Evolutionary conservation across 495 filamentous ascomycete genomes (phyloP).

Genomic region (Hypoxylon rickii): DNA sequence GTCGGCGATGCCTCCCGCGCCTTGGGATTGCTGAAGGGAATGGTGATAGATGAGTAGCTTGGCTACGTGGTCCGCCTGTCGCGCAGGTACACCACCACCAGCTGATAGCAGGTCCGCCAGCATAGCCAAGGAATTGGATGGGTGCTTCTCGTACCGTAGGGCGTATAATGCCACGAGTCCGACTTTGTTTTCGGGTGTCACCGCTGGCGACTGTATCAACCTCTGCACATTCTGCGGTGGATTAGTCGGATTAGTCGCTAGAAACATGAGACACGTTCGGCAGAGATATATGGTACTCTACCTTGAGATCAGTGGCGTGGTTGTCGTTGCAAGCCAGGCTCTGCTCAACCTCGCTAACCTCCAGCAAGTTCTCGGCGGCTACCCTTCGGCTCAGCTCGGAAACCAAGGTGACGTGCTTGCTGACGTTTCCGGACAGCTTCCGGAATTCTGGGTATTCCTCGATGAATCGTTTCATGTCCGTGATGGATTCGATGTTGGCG

Average conservation of each 20-base stretch:
- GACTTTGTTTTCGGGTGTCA: slow-evolving; percentile 80
- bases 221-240: slow-evolving; percentile 73
- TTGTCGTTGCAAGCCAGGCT: slow-evolving; percentile 97
- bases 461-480: slow-evolving; percentile 98
- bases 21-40: slow-evolving; percentile 73
- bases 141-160: slow-evolving; percentile 85
- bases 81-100: slow-evolving; percentile 71
- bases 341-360: slow-evolving; percentile 96
- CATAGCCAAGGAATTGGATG: slow-evolving; percentile 76
- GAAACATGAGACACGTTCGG: neutral
- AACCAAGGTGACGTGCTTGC: slow-evolving; percentile 96
- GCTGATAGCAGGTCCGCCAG: slow-evolving; percentile 84
- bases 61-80: slow-evolving; percentile 72
- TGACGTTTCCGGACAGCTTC: slow-evolving; percentile 95
- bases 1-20: slow-evolving; percentile 78
- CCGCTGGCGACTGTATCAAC: slow-evolving; percentile 73
- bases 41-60: slow-evolving; percentile 82
- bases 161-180: slow-evolving; percentile 89
- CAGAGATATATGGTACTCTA: slow-evolving; percentile 39
- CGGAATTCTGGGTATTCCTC: slow-evolving; percentile 98
- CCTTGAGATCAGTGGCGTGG: slow-evolving; percentile 83
- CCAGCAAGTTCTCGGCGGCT: slow-evolving; percentile 79
- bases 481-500: slow-evolving; percentile 93
- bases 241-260: slow-evolving; percentile 4
- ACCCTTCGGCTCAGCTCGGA: slow-evolving; percentile 89